Base-by-base conservation (phyloP, 345 rosid species). In the Lenwebbia sp. region DNA sequence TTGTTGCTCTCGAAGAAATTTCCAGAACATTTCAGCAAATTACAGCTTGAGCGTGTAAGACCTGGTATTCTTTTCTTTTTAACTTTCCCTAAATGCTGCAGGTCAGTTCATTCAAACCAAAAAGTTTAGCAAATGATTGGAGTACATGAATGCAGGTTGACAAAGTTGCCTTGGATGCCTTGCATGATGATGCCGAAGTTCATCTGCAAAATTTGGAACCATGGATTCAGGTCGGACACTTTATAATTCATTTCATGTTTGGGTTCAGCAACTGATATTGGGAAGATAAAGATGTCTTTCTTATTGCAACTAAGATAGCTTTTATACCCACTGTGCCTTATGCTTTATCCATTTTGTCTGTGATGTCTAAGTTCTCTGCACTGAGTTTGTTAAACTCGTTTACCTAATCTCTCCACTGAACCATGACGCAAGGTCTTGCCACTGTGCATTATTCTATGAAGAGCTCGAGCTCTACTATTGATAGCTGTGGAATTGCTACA, bases 41-140 rank as follows among this genome's bases (percentile, higher is more conserved):
- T 96, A 90, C 99, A 97, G 89, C 99, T 96, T 82, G 99, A 95
- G 89, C 95, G 99, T 85, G 99, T 97, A 90, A 93, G 98, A 82
- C 51, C 62, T 86, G 75, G 86, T n/a, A n/a, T 22, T 74, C 83
- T 83, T 86, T 65, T 44, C 82, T 33, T 84, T 52, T 83, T 47
- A 44, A 22, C 84, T 56, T 10, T 58, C 65, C 33, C 30, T 6
- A 40, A 60, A 51, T 54, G 62, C 74, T 41, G 57, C 41, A 74
- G 60, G 23, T 75, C 40, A 4, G 50, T 56, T 22, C 47, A 84
- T n/a, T 65, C 57, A 70, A 51, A 22, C 40, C n/a, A 33, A 23
- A 30, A 25, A 82, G 56, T 57, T 82, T 40, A 15, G 44, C 10
- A 10, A 52, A 82, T 82, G 83, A 83, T 50, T 21, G 28, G 52